Base-by-base conservation (phyloP, 208 protist genomes). In the Strigomonas galati region DNA sequence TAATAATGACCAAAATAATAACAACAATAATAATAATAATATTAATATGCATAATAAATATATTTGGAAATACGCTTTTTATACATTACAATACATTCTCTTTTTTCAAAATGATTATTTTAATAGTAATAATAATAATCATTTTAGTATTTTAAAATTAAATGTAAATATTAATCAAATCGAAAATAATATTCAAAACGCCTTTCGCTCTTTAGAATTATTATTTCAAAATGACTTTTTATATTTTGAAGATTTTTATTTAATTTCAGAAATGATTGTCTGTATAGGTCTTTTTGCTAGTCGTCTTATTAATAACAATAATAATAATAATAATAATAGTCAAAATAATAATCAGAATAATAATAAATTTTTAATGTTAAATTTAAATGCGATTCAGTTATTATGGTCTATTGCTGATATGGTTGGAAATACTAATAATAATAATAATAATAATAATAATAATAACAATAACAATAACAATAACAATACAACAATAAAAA, bases 391-490 rank as follows among this genome's bases (percentile, higher is more conserved):
- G 5, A 82, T 92, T 61, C 90, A 96, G 69, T 65, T 93, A 35
- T 65, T 93, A 40, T 96, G 90, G 87, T 91, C 90, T 32, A 78
- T 88, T 19, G 86, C 83, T 0, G 90, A 96, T 63, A 91, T 84
- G 14, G 69, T 74, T 19, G 71, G 62, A 21, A 53, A 52, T 10
- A 53, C 6, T 21, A 48, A 28, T 43, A 6, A 27, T 43, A 30
- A 53, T 44, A 43, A 10, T 30, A 57, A 30, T 23, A 62, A 46
- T 35, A 32, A 30, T 24, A 26, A 23, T 14, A 24, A 23, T 26
- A 27, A 35, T 14, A 10, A 51, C 35, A 44, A 2, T 31, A 55
- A 48, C 43, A 10, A 2, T 14, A 58, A 9, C 61, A 26, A 21
- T 21, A n/a, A n/a, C n/a, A n/a, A n/a, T n/a, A n/a, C n/a, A n/a